These are phyloP conservation scores for Letharia lupina DNA, from an alignment of 495 filamentous ascomycete species.

Conservation along the genomic window DNA sequence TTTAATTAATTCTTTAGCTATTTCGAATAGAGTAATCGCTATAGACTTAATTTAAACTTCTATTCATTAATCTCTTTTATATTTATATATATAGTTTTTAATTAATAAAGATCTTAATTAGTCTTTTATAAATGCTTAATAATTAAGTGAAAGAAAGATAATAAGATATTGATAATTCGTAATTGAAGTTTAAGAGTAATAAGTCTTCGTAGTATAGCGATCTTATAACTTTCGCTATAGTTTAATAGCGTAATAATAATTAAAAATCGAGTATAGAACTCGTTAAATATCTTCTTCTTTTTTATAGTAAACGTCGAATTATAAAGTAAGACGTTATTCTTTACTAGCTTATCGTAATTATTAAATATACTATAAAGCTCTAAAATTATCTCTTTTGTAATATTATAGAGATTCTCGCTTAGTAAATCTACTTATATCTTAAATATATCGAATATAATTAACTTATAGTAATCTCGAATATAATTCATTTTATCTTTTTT, in stretches of 20 bases:
- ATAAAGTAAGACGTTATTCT: background rate
- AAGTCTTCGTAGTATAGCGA: background rate
- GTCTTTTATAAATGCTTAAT: too few species aligned
- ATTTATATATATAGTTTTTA: too few species aligned
- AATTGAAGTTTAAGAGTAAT: too few species aligned
- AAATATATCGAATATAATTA: background rate
- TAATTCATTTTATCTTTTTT: background rate
- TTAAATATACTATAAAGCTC: too few species aligned
- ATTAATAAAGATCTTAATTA: too few species aligned
- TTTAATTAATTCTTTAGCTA: too few species aligned
- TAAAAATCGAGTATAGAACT: background rate
- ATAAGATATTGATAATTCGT: too few species aligned
- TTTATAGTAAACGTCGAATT: background rate
- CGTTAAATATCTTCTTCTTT: background rate
- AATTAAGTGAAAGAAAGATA: too few species aligned
- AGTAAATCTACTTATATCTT: background rate
- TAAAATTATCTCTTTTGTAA: background rate
- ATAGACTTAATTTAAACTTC: too few species aligned
- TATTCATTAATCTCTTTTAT: too few species aligned
- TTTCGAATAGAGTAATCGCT: too few species aligned
- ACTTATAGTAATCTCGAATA: constrained; percentile 1
- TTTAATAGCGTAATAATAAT: background rate
- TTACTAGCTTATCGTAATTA: background rate
- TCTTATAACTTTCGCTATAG: too few species aligned
- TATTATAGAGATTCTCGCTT: background rate